These are phyloP conservation scores for Kluyveromyces starmeri DNA, from an alignment of 805 yeast genomes.

Conservation along the genomic window DNA sequence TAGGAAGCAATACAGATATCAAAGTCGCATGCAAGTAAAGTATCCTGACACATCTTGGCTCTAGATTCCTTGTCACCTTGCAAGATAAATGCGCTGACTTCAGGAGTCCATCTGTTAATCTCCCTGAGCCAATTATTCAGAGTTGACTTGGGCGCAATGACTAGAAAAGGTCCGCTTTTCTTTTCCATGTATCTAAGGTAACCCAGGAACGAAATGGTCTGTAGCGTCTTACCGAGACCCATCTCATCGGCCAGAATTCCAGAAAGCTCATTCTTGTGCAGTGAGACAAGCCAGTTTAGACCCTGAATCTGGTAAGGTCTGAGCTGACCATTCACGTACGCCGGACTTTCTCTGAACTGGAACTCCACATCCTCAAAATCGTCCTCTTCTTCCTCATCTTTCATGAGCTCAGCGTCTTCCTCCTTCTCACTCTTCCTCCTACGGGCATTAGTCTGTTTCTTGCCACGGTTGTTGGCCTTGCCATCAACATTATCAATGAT, in stretches of 20 bases:
- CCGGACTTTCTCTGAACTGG: constrained; percentile 76
- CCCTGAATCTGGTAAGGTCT: constrained; percentile 78
- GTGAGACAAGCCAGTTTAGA: constrained; percentile 64
- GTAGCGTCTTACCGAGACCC: constrained; percentile 79
- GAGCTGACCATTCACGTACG: constrained; percentile 52
- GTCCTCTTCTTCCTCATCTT: constrained; percentile 38
- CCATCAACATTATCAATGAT: constrained; percentile 21
- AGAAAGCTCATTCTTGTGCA: constrained; percentile 57
- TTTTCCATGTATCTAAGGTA: constrained; percentile 54
- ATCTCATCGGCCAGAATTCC: constrained; percentile 81
- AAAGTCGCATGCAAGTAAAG: constrained; percentile 50
- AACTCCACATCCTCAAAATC: constrained; percentile 19
- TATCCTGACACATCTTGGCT: constrained; percentile 40
- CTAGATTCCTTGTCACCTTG: constrained; percentile 72
- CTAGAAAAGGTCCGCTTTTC: constrained; percentile 63
- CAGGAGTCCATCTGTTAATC: constrained; percentile 73
- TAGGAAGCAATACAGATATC: constrained; percentile 67
- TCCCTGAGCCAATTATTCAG: constrained; percentile 76
- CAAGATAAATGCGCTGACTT: constrained; percentile 56
- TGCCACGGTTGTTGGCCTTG: constrained; percentile 10
- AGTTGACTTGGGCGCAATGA: constrained; percentile 73
- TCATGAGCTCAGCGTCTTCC: constrained; percentile 67
- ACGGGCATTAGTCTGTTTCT: constrained; percentile 33
- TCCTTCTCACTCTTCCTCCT: constrained; percentile 68
- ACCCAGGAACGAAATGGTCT: constrained; percentile 69